A percentile compares a stretch with the other conserved stretches of the same genome.
These are phyloP conservation scores for Phylloporus arenicola DNA, from an alignment of 768 basidiomycete species.

Conservation along the genomic window DNA sequence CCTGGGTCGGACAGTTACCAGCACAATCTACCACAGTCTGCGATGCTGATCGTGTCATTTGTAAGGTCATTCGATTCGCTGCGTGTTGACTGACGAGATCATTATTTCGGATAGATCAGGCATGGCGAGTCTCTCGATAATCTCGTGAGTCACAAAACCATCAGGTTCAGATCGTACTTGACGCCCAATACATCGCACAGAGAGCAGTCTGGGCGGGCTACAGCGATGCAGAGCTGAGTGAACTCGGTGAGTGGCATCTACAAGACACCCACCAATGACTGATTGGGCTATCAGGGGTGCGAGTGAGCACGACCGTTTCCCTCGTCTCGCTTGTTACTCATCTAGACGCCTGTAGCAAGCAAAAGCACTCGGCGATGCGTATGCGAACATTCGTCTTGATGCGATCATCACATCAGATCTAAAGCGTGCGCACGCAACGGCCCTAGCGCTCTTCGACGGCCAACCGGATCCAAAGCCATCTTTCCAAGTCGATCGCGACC, in stretches of 20 bases:
- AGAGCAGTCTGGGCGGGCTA: slow-evolving; percentile 67
- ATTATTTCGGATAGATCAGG: slow-evolving; percentile 45
- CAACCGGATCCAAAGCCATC: slow-evolving; percentile 45
- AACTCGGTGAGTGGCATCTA: slow-evolving; percentile 52
- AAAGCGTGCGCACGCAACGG: slow-evolving; percentile 58
- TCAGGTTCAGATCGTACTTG: background rate
- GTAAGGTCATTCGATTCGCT: slow-evolving; percentile 11
- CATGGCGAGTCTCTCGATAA: slow-evolving; percentile 81
- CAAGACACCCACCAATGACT: background rate
- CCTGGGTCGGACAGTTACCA: background rate
- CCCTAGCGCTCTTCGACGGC: slow-evolving; percentile 45
- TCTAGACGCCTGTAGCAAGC: slow-evolving; percentile 51
- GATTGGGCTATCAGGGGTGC: slow-evolving; percentile 41
- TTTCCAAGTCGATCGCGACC: slow-evolving; percentile 42
- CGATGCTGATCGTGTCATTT: slow-evolving; percentile 23
- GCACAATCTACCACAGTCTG: background rate
- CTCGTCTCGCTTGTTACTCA: background rate
- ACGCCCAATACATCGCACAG: slow-evolving; percentile 22
- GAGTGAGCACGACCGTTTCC: slow-evolving; percentile 31
- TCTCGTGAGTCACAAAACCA: slow-evolving; percentile 39
- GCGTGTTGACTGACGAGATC: background rate
- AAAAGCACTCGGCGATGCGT: slow-evolving; percentile 50
- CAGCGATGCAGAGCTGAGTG: slow-evolving; percentile 66
- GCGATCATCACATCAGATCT: slow-evolving; percentile 65
- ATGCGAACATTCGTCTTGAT: slow-evolving; percentile 43